Percentiles rank a stretch among this genome's conserved stretches.
phyloP scores from a whole-genome alignment of 495 filamentous ascomycete species.

The Rhizodiscina lignyota region DNA sequence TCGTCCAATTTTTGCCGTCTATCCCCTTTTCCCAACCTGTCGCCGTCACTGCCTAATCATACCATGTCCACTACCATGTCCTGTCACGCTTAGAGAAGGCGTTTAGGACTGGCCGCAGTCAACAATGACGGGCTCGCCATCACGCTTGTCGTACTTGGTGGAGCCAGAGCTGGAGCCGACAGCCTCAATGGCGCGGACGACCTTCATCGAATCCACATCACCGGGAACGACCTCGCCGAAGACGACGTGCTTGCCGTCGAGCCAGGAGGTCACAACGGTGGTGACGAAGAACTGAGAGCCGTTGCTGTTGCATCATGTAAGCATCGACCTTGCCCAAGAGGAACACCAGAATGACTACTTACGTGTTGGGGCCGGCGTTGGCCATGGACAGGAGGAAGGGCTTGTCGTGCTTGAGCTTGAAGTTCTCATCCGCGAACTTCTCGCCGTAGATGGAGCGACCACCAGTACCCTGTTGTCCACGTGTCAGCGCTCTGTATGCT shows the following conservation, averaged over 20 bases:
- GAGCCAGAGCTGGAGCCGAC: conserved; percentile 18
- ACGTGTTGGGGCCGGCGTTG: conserved; percentile 68
- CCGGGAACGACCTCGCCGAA: conserved; percentile 23
- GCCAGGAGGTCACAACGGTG: conserved; percentile 26
- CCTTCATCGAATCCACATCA: conserved; percentile 16
- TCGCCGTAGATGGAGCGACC: conserved; percentile 80
- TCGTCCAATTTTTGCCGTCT: no score
- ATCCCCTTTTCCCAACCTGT: no score
- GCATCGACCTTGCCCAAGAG: not conserved
- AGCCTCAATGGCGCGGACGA: conserved; percentile 24
- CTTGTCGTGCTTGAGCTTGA: conserved; percentile 42
- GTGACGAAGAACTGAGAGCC: conserved; percentile 55
- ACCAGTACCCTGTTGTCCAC: conserved; percentile 46
- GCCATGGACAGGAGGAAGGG: conserved; percentile 65
- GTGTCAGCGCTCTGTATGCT: no score
- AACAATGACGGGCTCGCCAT: conserved; percentile 20
- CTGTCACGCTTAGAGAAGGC: no score
- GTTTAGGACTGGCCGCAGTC: conserved; percentile 12
- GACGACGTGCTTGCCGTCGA: conserved; percentile 29
- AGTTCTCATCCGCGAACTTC: conserved; percentile 76
- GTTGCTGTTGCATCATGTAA: conserved; percentile 41
- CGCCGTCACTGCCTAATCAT: no score
- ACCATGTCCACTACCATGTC: no score
- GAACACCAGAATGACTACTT: conserved; percentile 16
- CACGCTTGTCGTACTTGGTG: conserved; percentile 25